Percentiles rank a stretch among this genome's conserved stretches.
These are phyloP conservation scores for Theileria equi DNA, from an alignment of 169 alveolate species.

Conservation along the genomic window DNA sequence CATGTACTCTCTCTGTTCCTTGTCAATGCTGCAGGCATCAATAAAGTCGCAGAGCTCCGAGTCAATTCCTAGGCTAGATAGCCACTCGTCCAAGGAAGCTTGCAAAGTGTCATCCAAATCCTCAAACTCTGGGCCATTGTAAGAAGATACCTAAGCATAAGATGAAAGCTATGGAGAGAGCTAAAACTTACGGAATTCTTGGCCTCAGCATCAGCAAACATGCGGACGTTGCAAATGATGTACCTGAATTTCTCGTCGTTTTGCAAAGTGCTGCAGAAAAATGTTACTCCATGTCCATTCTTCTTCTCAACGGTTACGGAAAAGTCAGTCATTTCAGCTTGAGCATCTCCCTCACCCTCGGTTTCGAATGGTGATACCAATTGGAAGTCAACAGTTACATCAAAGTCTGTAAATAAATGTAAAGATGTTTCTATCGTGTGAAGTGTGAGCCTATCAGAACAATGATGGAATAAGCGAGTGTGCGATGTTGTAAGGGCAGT, in stretches of 20 bases:
- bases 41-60: slow-evolving; percentile 84
- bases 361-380: slow-evolving; percentile 81
- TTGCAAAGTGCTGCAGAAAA: slow-evolving; percentile 83
- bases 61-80: slow-evolving; percentile 81
- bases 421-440: not conserved
- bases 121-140: slow-evolving; percentile 90
- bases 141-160: slow-evolving; percentile 50
- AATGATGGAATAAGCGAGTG: too few relatives aligned
- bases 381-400: slow-evolving; percentile 79
- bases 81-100: slow-evolving; percentile 82
- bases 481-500: too few relatives aligned
- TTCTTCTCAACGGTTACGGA: slow-evolving; percentile 82
- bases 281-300: slow-evolving; percentile 77
- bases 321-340: slow-evolving; percentile 85
- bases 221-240: slow-evolving; percentile 81
- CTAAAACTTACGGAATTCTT: slow-evolving; percentile 71
- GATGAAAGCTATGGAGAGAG: not conserved
- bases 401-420: slow-evolving; percentile 21
- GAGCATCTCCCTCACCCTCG: slow-evolving; percentile 82
- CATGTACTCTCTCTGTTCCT: slow-evolving; percentile 81
- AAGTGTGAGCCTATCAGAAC: too few relatives aligned
- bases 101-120: slow-evolving; percentile 87
- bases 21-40: slow-evolving; percentile 84
- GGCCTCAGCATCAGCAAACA: slow-evolving; percentile 73
- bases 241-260: slow-evolving; percentile 80